Conservation (phyloP, 192 early-diverging fungal species). For the Funneliformis mosseae region DNA sequence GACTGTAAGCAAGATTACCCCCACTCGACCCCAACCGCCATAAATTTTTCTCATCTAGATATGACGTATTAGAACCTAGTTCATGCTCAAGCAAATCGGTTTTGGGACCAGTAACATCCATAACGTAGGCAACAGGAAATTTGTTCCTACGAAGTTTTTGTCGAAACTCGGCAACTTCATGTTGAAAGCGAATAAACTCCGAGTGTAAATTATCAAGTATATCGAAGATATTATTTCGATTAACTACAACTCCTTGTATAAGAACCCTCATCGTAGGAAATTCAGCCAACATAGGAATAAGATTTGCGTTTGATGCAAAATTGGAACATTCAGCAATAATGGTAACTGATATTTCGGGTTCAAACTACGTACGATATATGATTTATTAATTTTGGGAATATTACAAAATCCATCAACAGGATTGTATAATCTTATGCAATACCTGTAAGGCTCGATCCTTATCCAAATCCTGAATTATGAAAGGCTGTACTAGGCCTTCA, state of each 20-base stretch:
- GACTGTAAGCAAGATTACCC: constrained; percentile 55
- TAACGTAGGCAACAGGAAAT: constrained; percentile 50
- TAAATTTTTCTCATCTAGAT: constrained; percentile 42
- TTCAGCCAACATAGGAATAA: constrained; percentile 55
- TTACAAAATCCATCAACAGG: background rate
- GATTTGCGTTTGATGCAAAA: constrained; percentile 60
- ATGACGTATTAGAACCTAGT: constrained; percentile 36
- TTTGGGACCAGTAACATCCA: constrained; percentile 41
- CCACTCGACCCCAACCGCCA: constrained; percentile 63
- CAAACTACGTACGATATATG: background rate
- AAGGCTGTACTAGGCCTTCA: constrained; percentile 38
- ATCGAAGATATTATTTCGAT: constrained; percentile 36
- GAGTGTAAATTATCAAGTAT: constrained; percentile 45
- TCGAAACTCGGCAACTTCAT: constrained; percentile 47
- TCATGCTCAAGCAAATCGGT: constrained; percentile 40
- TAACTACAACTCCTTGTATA: constrained; percentile 52
- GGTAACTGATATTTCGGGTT: constrained; percentile 53
- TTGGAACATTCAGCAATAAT: constrained; percentile 64
- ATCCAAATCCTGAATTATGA: constrained; percentile 36
- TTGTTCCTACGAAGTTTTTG: constrained; percentile 43
- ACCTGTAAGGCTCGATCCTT: constrained; percentile 22
- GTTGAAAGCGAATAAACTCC: constrained; percentile 48
- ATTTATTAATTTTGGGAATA: background rate
- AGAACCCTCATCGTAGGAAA: constrained; percentile 64
- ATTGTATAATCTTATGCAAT: background rate